Evolutionary conservation across 2,329 filamentous ascomycete species (phyloP), one percentile per base, ranked within the genome.

Genomic region (Colletotrichum tropicale): DNA sequence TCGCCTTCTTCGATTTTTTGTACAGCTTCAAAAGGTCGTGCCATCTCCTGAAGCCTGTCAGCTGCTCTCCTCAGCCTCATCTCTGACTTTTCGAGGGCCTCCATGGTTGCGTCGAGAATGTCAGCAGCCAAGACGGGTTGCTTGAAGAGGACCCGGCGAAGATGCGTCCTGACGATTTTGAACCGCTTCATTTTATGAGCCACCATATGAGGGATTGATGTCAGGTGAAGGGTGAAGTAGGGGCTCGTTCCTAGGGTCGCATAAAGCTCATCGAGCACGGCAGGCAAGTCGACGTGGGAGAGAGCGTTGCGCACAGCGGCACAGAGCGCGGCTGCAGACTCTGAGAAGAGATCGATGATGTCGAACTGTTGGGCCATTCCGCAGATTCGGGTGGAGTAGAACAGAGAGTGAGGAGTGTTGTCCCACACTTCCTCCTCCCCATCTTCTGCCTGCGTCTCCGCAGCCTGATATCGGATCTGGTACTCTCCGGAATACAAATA

Each of bases 401-500:
- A 75, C 26, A 75, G 12, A 4, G 70, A 36, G 6, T 68, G 70
- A 2, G 38, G 67, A 15, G 8, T 15, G 21, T 68, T 52, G 4
- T 68, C 24, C 28, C n/a, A 34, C 6, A 32, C 15, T 15, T n/a
- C 13, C 34, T 61, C 21, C 13, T 36, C 34, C 26, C 26, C 36
- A n/a, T 28, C 18, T 6, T 21, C 24, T 4, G 36, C 7, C 43
- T 28, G 32, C 12, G 15, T 43, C n/a, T 64, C 62, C 3, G 70
- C 61, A 21, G 28, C 28, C 13, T 70, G 26, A 36, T 55, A 70
- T 8, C 28, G 21, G 18, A 30, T 18, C 5, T 61, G 21, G n/a
- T 76, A 75, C 16, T 66, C 24, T 13, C 74, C 60, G 1, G 48
- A 65, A 48, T 75, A 76, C 8, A 75, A 55, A 26, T 62, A 76